Evolutionary conservation across 2,329 filamentous ascomycete species (phyloP).

Genomic region (Penicillium sp.): DNA sequence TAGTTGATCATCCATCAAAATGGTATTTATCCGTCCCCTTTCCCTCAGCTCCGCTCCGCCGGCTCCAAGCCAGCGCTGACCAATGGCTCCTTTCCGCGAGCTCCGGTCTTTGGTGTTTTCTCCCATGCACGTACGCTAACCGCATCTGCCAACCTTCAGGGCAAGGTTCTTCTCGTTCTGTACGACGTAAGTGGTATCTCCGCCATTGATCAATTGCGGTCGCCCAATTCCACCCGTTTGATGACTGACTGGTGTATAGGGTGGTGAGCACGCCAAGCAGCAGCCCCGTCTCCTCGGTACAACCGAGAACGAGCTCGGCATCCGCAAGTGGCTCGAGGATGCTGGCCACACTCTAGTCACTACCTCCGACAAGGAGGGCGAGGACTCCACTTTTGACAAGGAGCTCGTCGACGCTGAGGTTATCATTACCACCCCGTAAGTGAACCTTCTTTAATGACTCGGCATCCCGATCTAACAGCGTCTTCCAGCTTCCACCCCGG

Average conservation of each 20-base stretch:
- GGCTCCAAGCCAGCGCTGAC: slow-evolving; percentile 32
- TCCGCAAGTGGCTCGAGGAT: slow-evolving; percentile 97
- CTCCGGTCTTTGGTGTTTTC: slow-evolving; percentile 45
- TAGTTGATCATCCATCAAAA: slow-evolving; percentile 42
- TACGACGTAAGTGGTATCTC: slow-evolving; percentile 70
- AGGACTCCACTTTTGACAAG: slow-evolving; percentile 89
- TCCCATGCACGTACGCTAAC: slow-evolving; percentile 64
- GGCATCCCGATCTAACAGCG: neutral
- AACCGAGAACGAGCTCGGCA: slow-evolving; percentile 96
- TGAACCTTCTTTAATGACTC: slow-evolving; percentile 2
- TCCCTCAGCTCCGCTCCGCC: slow-evolving; percentile 54
- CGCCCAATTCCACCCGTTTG: neutral
- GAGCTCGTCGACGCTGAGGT: slow-evolving; percentile 96
- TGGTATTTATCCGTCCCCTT: slow-evolving; percentile 66
- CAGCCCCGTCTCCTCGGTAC: slow-evolving; percentile 89
- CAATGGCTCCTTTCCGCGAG: slow-evolving; percentile 28
- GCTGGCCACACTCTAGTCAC: slow-evolving; percentile 96
- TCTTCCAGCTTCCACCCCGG: slow-evolving; percentile 84
- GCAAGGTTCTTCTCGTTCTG: slow-evolving; percentile 91
- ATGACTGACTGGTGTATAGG: slow-evolving; percentile 43
- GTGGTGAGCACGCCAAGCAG: slow-evolving; percentile 82
- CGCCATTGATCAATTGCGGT: neutral
- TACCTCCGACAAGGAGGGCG: slow-evolving; percentile 96
- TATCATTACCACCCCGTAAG: slow-evolving; percentile 97
- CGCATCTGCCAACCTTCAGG: slow-evolving; percentile 70